These are phyloP conservation scores for Leccinum aurantiacum DNA, from an alignment of 768 basidiomycete genomes.

Conservation along the genomic window DNA sequence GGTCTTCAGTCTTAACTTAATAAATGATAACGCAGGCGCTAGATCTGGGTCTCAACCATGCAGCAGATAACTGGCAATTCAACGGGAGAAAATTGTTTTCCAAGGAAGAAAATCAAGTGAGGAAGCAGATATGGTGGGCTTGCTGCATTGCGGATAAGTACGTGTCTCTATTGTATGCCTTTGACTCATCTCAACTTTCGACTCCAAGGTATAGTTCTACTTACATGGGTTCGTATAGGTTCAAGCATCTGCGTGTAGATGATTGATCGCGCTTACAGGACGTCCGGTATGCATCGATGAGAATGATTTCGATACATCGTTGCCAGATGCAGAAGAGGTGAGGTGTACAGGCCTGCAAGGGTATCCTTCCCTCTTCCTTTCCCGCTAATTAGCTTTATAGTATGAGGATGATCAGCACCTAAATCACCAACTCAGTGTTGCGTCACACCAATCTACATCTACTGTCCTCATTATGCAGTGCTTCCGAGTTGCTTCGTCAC, in stretches of 20 bases:
- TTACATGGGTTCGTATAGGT: slow-evolving; percentile 58
- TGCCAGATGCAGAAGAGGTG: slow-evolving; percentile 58
- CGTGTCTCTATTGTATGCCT: slow-evolving; percentile 19
- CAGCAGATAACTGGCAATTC: slow-evolving; percentile 72
- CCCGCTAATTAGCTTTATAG: slow-evolving; percentile 36
- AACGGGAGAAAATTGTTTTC: slow-evolving; percentile 62
- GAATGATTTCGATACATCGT: slow-evolving; percentile 64
- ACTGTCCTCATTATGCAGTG: slow-evolving; percentile 49
- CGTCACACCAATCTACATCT: slow-evolving; percentile 40
- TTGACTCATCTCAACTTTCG: slow-evolving; percentile 4
- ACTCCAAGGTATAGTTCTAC: slow-evolving; percentile 60
- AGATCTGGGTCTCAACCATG: slow-evolving; percentile 79
- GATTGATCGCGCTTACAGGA: slow-evolving; percentile 37
- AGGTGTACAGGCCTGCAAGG: slow-evolving; percentile 12
- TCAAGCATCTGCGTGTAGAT: not conserved
- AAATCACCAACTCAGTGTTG: slow-evolving; percentile 40
- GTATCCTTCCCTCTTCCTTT: not conserved
- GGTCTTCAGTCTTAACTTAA: slow-evolving; percentile 2
- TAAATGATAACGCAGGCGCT: slow-evolving; percentile 50
- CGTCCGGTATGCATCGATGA: slow-evolving; percentile 70
- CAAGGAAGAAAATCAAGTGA: slow-evolving; percentile 62
- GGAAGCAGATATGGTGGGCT: slow-evolving; percentile 80
- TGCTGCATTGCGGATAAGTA: slow-evolving; percentile 73
- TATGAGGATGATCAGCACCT: slow-evolving; percentile 60
- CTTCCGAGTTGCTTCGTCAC: slow-evolving; percentile 54